These are phyloP conservation scores for Pseudogymnoascus sp. DNA, from an alignment of 2,329 filamentous ascomycete genomes.

Conservation along the genomic window DNA sequence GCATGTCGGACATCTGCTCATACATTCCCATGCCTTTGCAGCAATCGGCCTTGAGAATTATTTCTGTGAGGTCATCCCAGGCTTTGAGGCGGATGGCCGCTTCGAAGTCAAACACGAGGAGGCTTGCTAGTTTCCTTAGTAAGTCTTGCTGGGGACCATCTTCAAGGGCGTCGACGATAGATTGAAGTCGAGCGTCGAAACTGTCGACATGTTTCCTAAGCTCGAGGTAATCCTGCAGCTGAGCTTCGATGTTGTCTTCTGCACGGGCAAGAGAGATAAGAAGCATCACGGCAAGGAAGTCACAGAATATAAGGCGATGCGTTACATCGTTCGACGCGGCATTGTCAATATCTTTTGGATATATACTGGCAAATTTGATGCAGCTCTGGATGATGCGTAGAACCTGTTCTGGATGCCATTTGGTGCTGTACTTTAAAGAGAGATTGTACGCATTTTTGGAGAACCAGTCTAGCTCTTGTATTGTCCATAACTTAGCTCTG, in stretches of 20 bases:
- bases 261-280: constrained; percentile 44
- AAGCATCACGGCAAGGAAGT: constrained; percentile 55
- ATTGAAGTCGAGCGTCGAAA: constrained; percentile 45
- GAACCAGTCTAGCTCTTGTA: constrained; percentile 71
- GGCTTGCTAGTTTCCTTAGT: constrained; percentile 51
- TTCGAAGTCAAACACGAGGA: constrained; percentile 75
- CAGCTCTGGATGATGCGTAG: constrained; percentile 49
- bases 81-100: constrained; percentile 56
- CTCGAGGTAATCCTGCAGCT: constrained; percentile 53
- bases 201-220: constrained; percentile 51
- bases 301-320: constrained; percentile 58
- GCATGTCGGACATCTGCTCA: constrained; percentile 58
- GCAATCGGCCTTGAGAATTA: constrained; percentile 45
- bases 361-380: constrained; percentile 42
- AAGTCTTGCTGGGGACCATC: constrained; percentile 44
- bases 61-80: constrained; percentile 56
- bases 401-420: constrained; percentile 45
- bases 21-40: constrained; percentile 41
- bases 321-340: constrained; percentile 40
- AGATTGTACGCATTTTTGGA: constrained; percentile 75
- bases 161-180: constrained; percentile 33
- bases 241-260: constrained; percentile 40
- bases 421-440: constrained; percentile 51
- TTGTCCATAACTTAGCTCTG: constrained; percentile 17
- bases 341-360: constrained; percentile 39